Base-by-base conservation (phyloP, 192 early-diverging fungal species). In the Paraglomus occultum region DNA sequence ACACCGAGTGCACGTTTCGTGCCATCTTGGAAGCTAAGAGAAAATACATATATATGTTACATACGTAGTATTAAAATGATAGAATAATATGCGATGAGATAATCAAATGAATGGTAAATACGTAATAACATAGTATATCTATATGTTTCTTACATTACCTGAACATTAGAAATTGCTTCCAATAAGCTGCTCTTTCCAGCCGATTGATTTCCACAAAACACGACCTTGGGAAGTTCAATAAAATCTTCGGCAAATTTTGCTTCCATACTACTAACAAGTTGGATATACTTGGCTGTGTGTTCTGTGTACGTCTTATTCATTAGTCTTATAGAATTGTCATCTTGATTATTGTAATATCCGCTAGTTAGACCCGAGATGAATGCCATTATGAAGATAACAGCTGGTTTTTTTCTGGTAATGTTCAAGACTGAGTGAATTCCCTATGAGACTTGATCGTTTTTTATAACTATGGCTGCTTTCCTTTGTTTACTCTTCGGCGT, bases 1-100 rank as follows among this genome's bases (percentile, higher is more conserved):
- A 53, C 75, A 85, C 12, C 85, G 76, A 10, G 82, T 83, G 54
- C 84, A 87, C 6, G 82, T 87, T 4, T 78, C 81, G 12, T 85
- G 75, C 20, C 76, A 78, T 38, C 83, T 54, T 3, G 83, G 82
- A 1, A 87, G 72, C 60, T 72, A 50, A n/a, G n/a, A n/a, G n/a
- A n/a, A n/a, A n/a, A n/a, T n/a, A n/a, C n/a, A n/a, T n/a, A 51
- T 17, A 17, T 51, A 15, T n/a, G n/a, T n/a, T n/a, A n/a, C n/a
- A n/a, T n/a, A n/a, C n/a, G n/a, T n/a, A n/a, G n/a, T n/a, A n/a
- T n/a, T n/a, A n/a, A n/a, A n/a, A n/a, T 51, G 50, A 51, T 15
- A n/a, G 15, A 15, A 51, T 15, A 51, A 17, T n/a, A 51, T 51
- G 50, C 17, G 17, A n/a, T 17, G 50, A 17, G 50, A 51, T 15